Conservation (phyloP, 2,329 filamentous ascomycete species). For the Colletotrichum coccodes region DNA sequence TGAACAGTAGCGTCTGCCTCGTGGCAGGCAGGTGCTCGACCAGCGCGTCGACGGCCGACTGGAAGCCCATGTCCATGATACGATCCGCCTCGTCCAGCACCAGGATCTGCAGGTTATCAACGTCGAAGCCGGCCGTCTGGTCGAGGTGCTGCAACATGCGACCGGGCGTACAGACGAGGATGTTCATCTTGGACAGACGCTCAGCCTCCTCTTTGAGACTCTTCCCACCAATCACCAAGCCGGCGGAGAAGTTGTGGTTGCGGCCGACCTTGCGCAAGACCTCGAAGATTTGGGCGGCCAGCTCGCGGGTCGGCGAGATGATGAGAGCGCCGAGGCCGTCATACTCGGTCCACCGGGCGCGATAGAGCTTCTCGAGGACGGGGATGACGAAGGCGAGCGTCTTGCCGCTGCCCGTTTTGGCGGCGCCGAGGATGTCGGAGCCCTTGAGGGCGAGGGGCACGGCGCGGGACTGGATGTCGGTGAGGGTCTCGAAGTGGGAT, state of each 20-base stretch:
- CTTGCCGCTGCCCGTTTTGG: slow-evolving; percentile 96
- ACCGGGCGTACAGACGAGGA: slow-evolving; percentile 93
- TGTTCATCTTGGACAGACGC: slow-evolving; percentile 91
- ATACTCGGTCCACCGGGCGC: slow-evolving; percentile 86
- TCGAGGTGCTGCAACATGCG: slow-evolving; percentile 96
- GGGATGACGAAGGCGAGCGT: slow-evolving; percentile 93
- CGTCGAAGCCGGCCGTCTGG: slow-evolving; percentile 89
- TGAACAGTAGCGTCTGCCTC: slow-evolving; percentile 93
- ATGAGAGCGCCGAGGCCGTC: slow-evolving; percentile 94
- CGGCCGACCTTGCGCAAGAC: slow-evolving; percentile 90
- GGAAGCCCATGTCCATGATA: slow-evolving; percentile 98
- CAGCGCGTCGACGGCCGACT: slow-evolving; percentile 89
- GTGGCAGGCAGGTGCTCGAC: slow-evolving; percentile 88
- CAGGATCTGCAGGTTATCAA: slow-evolving; percentile 90
- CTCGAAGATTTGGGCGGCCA: slow-evolving; percentile 97
- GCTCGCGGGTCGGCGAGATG: slow-evolving; percentile 91
- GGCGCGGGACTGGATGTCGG: slow-evolving; percentile 91
- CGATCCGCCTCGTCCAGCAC: slow-evolving; percentile 96
- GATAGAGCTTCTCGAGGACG: slow-evolving; percentile 91
- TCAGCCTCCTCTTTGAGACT: slow-evolving; percentile 88
- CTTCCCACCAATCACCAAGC: slow-evolving; percentile 93
- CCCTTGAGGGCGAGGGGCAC: slow-evolving; percentile 89
- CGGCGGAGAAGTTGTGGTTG: slow-evolving; percentile 90
- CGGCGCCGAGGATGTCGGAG: slow-evolving; percentile 89
- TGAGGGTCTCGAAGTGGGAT: slow-evolving; percentile 89